These are phyloP conservation scores for Endotrypanum monterogeii DNA, from an alignment of 208 protist species.

Conservation along the genomic window DNA sequence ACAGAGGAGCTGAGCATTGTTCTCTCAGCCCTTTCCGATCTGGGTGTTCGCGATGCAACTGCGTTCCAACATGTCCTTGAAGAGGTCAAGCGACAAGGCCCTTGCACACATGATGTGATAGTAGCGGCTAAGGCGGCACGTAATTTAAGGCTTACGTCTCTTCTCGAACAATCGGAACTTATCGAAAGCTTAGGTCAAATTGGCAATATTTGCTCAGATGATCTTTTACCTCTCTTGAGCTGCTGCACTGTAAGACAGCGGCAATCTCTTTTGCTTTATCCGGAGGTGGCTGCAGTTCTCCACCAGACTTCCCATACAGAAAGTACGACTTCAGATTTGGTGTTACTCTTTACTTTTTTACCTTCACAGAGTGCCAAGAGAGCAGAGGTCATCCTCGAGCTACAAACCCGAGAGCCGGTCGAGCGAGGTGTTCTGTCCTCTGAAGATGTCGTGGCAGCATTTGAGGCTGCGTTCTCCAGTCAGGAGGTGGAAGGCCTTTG, in stretches of 20 bases:
- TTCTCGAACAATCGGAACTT: slow-evolving; percentile 16
- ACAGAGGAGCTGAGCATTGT: slow-evolving; percentile 18
- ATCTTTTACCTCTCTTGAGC: slow-evolving; percentile 18
- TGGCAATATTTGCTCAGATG: slow-evolving; percentile 3
- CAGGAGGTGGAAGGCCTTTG: slow-evolving; percentile 45
- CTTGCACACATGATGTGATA: slow-evolving; percentile 7
- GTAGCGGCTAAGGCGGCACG: slow-evolving; percentile 20
- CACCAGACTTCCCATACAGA: neutral
- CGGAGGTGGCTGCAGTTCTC: neutral
- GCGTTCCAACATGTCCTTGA: slow-evolving; percentile 22
- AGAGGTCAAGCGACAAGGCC: slow-evolving; percentile 7
- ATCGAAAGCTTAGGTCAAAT: slow-evolving; percentile 4
- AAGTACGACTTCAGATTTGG: slow-evolving; percentile 4
- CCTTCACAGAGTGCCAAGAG: neutral
- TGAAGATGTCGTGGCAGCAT: slow-evolving; percentile 54
- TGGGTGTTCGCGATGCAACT: slow-evolving; percentile 23
- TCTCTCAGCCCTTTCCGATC: slow-evolving; percentile 19
- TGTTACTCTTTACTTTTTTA: slow-evolving; percentile 20
- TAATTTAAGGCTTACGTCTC: slow-evolving; percentile 9
- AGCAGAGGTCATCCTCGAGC: slow-evolving; percentile 3
- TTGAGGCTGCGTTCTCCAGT: slow-evolving; percentile 37
- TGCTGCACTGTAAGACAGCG: slow-evolving; percentile 24
- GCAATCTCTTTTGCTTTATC: neutral
- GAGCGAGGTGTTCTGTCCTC: slow-evolving; percentile 17
- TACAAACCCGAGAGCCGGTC: slow-evolving; percentile 14